A percentile compares a stretch with the other conserved stretches of the same genome.
phyloP scores from a whole-genome alignment of 805 yeast species.

The Sugiyamaella valdiviana region DNA sequence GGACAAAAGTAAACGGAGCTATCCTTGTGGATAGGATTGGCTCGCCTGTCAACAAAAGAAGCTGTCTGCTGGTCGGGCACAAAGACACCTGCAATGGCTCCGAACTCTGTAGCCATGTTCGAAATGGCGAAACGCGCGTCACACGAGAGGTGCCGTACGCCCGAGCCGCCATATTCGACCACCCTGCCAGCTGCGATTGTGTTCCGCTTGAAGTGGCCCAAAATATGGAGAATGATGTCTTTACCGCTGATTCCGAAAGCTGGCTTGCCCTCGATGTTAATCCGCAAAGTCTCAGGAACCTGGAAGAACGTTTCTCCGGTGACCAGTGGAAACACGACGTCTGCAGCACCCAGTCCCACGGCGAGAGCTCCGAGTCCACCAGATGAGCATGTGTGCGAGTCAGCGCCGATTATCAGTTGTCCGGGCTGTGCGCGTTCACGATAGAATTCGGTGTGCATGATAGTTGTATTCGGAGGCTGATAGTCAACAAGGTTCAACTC shows the following conservation, averaged over 20 bases:
- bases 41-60: conserved; percentile 10
- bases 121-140: conserved; percentile 26
- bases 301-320: conserved; percentile 15
- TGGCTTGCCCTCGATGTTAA: conserved; percentile 10
- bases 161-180: conserved; percentile 29
- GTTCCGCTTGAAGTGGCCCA: conserved; percentile 9
- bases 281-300: conserved; percentile 11
- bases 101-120: conserved; percentile 15
- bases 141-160: conserved; percentile 24
- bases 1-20: conserved; percentile 6
- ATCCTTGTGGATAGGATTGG: conserved; percentile 3
- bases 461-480: conserved; percentile 13
- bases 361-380: conserved; percentile 13
- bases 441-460: conserved; percentile 15
- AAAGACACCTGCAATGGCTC: conserved; percentile 12
- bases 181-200: conserved; percentile 20
- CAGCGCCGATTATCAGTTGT: conserved; percentile 12
- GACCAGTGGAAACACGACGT: conserved; percentile 12
- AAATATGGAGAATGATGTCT: conserved; percentile 11
- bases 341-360: conserved; percentile 13
- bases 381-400: conserved; percentile 14
- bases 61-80: conserved; percentile 13
- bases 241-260: conserved; percentile 13
- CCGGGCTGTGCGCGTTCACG: conserved; percentile 15
- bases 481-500: conserved; percentile 11